These are phyloP conservation scores for Gnetum montanum DNA, from an alignment of 75 land plant species.

Conservation along the genomic window DNA sequence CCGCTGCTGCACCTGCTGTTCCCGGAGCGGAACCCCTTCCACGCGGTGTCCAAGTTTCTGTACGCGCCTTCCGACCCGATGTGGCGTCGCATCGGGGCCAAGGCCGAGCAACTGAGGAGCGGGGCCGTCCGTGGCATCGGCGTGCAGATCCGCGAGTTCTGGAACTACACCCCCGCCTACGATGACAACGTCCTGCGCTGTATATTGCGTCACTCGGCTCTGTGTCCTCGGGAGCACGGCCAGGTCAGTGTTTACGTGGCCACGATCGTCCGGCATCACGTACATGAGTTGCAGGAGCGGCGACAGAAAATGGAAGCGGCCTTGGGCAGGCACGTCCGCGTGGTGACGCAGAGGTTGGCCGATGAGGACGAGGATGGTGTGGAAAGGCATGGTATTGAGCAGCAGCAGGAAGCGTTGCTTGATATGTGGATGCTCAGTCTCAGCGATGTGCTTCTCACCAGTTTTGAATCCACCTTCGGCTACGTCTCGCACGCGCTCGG, in stretches of 20 bases:
- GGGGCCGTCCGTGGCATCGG: slow-evolving; percentile 11
- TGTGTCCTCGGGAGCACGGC: not conserved
- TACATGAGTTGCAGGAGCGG: not conserved
- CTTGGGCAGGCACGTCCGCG: slow-evolving; percentile 1
- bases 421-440: slow-evolving; percentile 51
- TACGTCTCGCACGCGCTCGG: slow-evolving; percentile 25
- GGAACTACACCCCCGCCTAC: slow-evolving; percentile 14
- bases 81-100: slow-evolving; percentile 6
- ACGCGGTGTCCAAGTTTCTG: slow-evolving; percentile 9
- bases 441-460: slow-evolving; percentile 18
- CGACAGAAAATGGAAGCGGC: not conserved
- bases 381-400: slow-evolving; percentile 14
- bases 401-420: slow-evolving; percentile 15
- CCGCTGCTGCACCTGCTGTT: slow-evolving; percentile 15
- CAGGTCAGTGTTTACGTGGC: slow-evolving; percentile 2
- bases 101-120: not conserved
- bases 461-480: slow-evolving; percentile 32
- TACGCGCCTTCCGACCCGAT: slow-evolving; percentile 16
- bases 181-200: slow-evolving; percentile 16
- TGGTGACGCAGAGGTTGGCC: slow-evolving; percentile 7
- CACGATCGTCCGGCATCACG: not conserved
- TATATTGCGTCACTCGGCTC: slow-evolving; percentile 5
- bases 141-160: slow-evolving; percentile 16
- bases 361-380: slow-evolving; percentile 12
- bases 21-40: slow-evolving; percentile 15